Evolutionary conservation across 805 yeast genomes (phyloP).

Genomic region (Schwanniomyces occidentalis): DNA sequence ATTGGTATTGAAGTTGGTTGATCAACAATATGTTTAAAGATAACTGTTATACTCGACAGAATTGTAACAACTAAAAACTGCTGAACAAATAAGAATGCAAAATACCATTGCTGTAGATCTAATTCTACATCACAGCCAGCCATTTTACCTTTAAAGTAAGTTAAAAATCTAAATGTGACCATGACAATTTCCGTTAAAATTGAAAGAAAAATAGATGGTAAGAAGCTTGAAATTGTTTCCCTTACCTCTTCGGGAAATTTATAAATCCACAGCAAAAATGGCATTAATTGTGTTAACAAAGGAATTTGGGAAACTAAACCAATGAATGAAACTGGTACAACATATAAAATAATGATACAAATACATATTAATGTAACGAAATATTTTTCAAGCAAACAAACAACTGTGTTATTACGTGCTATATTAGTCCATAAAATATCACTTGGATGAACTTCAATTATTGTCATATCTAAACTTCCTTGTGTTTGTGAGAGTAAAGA

Average conservation of each 20-base stretch:
- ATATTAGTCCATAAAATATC: slow-evolving; percentile 77
- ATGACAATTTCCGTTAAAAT: slow-evolving; percentile 65
- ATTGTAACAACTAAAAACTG: slow-evolving; percentile 82
- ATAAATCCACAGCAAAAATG: slow-evolving; percentile 57
- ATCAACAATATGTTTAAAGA: slow-evolving; percentile 59
- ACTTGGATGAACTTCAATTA: slow-evolving; percentile 58
- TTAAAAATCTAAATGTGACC: slow-evolving; percentile 52
- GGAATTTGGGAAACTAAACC: slow-evolving; percentile 77
- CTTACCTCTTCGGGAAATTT: slow-evolving; percentile 53
- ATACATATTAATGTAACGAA: slow-evolving; percentile 48
- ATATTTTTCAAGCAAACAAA: slow-evolving; percentile 38
- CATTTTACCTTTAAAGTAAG: slow-evolving; percentile 55
- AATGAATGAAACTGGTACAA: slow-evolving; percentile 79
- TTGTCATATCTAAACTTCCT: slow-evolving; percentile 42
- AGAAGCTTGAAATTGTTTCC: slow-evolving; percentile 56
- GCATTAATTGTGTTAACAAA: slow-evolving; percentile 58
- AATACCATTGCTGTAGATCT: slow-evolving; percentile 78
- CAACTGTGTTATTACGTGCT: slow-evolving; percentile 33
- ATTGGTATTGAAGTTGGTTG: slow-evolving; percentile 74
- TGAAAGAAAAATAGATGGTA: slow-evolving; percentile 69
- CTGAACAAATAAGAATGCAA: slow-evolving; percentile 76
- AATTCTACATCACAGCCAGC: slow-evolving; percentile 65
- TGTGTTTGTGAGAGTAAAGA: slow-evolving; percentile 46
- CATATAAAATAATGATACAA: slow-evolving; percentile 60
- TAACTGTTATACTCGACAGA: slow-evolving; percentile 71